Base-by-base conservation (phyloP, 805 yeast species). In the Yarrowia deformans region DNA sequence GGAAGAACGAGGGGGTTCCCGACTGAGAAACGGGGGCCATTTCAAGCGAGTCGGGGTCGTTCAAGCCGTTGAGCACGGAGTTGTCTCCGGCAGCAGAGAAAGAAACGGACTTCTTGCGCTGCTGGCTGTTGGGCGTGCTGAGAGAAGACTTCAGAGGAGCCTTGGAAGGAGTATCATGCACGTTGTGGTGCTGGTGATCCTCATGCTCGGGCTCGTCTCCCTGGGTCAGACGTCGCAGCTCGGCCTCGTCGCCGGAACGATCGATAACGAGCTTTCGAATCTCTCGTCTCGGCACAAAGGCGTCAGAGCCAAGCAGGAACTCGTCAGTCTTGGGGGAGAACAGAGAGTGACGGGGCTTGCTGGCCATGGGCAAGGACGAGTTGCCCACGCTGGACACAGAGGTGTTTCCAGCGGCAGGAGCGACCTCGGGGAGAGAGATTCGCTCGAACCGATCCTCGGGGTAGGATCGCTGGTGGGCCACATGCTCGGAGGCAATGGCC, bases 241-340 rank as follows among this genome's bases (percentile, higher is more conserved):
- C 71, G n/a, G 73, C 48, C 37, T 73, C 76, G n/a, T 76, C 69
- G 8, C 70, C 69, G 29, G 71, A 72, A 8, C 83, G 83, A 54
- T 86, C 87, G 70, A 88, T 83, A 4, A 87, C 81, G 69, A 89
- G 79, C 70, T 84, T 82, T 63, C 85, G 85, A 71, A 85, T 81
- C 70, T 83, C 84, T 50, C 81, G 79, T 66, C 86, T 83, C 42
- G 91, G 91, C 3, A 88, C 85, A 76, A 90, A 90, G 5, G 90
- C 86, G 50, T 86, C 89, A n/a, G 91, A 86, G 2, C 89, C 81
- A 70, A 90, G 77, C 70, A 91, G 89, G 5, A 91, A 89, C 67
- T 84, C 83, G 76, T 90, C 93, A 4, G 91, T 86, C 35, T 81
- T 77, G 35, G 82, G 73, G 69, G 81, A 81, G 75, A 84, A 80